Base-by-base conservation (phyloP, 2,329 filamentous ascomycete species). In the Aulographum hederae region DNA sequence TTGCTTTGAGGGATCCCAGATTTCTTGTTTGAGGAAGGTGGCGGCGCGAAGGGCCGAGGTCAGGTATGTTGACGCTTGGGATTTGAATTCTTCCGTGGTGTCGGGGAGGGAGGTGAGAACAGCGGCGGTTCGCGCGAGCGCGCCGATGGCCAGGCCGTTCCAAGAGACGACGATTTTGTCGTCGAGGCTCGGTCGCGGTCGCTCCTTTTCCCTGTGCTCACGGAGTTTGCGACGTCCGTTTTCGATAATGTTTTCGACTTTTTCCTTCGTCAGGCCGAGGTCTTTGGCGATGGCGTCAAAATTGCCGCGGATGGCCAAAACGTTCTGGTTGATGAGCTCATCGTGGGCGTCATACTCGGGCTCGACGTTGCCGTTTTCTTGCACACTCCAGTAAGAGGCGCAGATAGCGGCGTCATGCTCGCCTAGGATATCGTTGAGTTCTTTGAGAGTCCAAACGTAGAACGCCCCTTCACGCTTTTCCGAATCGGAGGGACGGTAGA, bases 251-350 rank as follows among this genome's bases (percentile, higher is more conserved):
- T 65, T 60, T 26, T 67, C 61, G 2, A 86, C 69, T 37, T 84
- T 75, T 1, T 72, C 65, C 34, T 74, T 69, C 0, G 74, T 65
- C 11, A 86, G 61, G 2, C 72, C 74, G 43, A 92, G 78, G 41
- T 89, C 75, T 34, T 69, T 69, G 11, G 77, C 75, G 5, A 98
- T 61, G 29, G 77, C 70, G 14, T 66, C 62, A 0, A 73, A 64
- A 0, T 74, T 78, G 37, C 67, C 72, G 21, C 68, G 68, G 17
- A 92, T 65, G 23, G 73, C 71, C 2, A 94, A 56, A 4, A 93
- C 84, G 46, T 95, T 98, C 48, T 92, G 82, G 44, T 86, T 84
- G 46, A 92, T 76, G 37, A 95, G 86, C 46, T 95, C 86, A 47
- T 95, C 86, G 44, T 92, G 79, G 0, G 80, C 76, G 46, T 98